Evolutionary conservation across 768 basidiomycete species (phyloP), one percentile per base, ranked within the genome.

Genomic region (Leucosporidium yakuticum): DNA sequence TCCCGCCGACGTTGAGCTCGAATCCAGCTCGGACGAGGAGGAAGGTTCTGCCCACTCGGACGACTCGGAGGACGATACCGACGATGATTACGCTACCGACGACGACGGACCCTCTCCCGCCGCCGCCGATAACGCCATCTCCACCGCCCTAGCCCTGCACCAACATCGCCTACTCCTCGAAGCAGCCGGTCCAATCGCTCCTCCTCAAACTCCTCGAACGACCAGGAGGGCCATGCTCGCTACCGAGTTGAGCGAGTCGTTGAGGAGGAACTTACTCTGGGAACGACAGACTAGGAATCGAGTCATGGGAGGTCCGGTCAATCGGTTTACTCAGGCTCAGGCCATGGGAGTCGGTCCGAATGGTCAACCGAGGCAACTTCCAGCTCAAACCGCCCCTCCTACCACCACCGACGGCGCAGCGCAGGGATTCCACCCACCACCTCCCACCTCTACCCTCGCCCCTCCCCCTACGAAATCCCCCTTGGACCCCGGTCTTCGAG

Each of bases 171-270:
- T 67, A 58, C 68, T 32, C 56, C 68, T 44, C 39, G 63, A 63
- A 71, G 74, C 39, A 79, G 84, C 76, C 87, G 88, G 91, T 31
- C 89, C 89, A 9, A 60, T 71, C 32, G 73, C 75, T 0, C 81
- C 83, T 4, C 82, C 83, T 0, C 87, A 88, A 72, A 90, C 90
- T 1, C 92, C 92, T 0, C 85, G 88, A 47, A 91, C 92, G 53
- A 92, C 90, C 4, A 84, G 92, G 4, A 82, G 89, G 60, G 83
- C 84, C 72, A 94, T 94, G 89, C 82, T 94, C 56, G 82, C 86
- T 64, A 88, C 86, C 6, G 92, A 95, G 78, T 81, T 95, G 76
- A 87, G 88, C 39, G 92, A 95, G 79, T 88, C 87, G 67, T 79
- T 95, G 69, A 82, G 92, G 27, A 81, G 88, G 56, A 89, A 92